A percentile compares a stretch with the other conserved stretches of the same genome.
Evolutionary conservation across 75 land plant genomes (phyloP).

Genomic region (Cupressus sempervirens): DNA sequence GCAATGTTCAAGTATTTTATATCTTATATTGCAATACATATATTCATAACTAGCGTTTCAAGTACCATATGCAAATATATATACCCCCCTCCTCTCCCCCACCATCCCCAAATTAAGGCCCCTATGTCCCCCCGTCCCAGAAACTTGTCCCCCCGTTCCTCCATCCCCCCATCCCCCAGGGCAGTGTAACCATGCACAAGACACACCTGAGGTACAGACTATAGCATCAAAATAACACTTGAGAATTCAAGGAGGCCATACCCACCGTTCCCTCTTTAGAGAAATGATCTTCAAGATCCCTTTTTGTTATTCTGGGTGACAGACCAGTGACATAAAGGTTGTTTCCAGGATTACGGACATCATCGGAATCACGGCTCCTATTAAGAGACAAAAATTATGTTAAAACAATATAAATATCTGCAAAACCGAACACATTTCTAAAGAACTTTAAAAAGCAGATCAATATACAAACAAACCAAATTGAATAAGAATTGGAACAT

Average conservation of each 20-base stretch:
- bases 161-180: no score
- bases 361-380: slow-evolving; percentile 29
- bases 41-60: no score
- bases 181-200: no score
- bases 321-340: slow-evolving; percentile 91
- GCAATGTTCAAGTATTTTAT: no score
- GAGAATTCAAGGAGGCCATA: background rate
- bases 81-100: no score
- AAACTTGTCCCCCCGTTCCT: no score
- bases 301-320: slow-evolving; percentile 64
- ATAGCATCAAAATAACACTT: background rate
- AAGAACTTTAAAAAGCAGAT: background rate
- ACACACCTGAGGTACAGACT: background rate
- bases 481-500: background rate
- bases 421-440: background rate
- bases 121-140: no score
- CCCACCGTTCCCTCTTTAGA: slow-evolving; percentile 77
- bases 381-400: background rate
- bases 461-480: background rate
- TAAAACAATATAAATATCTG: background rate
- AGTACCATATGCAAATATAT: no score
- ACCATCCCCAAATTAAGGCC: no score
- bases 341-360: slow-evolving; percentile 76
- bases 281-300: slow-evolving; percentile 78
- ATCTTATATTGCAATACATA: no score